These are phyloP conservation scores for Talaromyces sp. DNA, from an alignment of 2,329 filamentous ascomycete genomes.

Conservation along the genomic window DNA sequence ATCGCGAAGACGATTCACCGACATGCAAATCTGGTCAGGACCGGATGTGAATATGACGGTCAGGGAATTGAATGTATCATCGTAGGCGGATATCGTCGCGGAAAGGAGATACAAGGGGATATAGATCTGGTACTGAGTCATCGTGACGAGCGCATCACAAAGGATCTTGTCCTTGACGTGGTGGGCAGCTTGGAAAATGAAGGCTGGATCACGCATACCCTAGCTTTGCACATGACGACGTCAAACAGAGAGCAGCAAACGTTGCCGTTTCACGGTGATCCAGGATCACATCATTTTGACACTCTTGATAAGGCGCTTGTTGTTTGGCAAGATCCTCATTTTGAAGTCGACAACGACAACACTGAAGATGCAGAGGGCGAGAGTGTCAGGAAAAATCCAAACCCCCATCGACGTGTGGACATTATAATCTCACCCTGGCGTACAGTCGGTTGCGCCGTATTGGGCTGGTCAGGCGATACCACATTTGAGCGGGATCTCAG, in stretches of 20 bases:
- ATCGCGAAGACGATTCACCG: slow-evolving; percentile 61
- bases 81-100: slow-evolving; percentile 76
- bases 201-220: slow-evolving; percentile 73
- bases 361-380: slow-evolving; percentile 5
- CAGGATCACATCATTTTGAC: slow-evolving; percentile 66
- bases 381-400: slow-evolving; percentile 53
- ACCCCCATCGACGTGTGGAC: slow-evolving; percentile 78
- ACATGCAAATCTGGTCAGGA: slow-evolving; percentile 61
- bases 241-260: slow-evolving; percentile 67
- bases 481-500: slow-evolving; percentile 86
- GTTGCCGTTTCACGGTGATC: slow-evolving; percentile 48
- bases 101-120: slow-evolving; percentile 68
- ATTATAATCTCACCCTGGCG: slow-evolving; percentile 88
- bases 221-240: slow-evolving; percentile 64
- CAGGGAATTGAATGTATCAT: slow-evolving; percentile 56
- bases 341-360: slow-evolving; percentile 27
- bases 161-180: slow-evolving; percentile 65
- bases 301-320: slow-evolving; percentile 86
- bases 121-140: slow-evolving; percentile 84
- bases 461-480: slow-evolving; percentile 83
- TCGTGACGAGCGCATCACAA: slow-evolving; percentile 62
- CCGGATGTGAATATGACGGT: slow-evolving; percentile 36
- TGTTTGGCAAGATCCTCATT: slow-evolving; percentile 74
- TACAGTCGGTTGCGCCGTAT: slow-evolving; percentile 78
- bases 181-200: slow-evolving; percentile 64